Conservation (phyloP, 1,284 basidiomycete genomes). For the Austropuccinia psidii region DNA sequence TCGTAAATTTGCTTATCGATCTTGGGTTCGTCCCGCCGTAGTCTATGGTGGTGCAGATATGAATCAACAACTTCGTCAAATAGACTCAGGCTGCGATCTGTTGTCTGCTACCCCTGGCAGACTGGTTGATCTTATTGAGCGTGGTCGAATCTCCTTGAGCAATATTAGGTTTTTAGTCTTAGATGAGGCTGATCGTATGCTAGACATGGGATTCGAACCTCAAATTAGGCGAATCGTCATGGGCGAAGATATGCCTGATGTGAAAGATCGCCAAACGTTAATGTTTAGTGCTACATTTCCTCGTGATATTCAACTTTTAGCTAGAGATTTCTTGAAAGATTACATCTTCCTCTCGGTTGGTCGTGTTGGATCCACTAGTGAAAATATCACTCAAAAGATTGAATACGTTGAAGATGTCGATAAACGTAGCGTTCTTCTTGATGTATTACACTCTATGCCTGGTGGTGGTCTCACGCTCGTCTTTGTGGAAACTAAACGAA, state of each 20-base stretch:
- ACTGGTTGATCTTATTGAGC: constrained; percentile 96
- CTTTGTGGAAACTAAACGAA: constrained; percentile 98
- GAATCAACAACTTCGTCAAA: constrained; percentile 81
- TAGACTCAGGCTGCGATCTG: constrained; percentile 95
- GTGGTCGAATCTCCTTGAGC: constrained; percentile 88
- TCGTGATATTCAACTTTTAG: constrained; percentile 73
- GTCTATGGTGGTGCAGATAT: constrained; percentile 99
- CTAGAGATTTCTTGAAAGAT: constrained; percentile 49
- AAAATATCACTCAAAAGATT: constrained; percentile 97
- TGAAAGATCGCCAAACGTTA: constrained; percentile 87
- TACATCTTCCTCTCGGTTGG: constrained; percentile 99
- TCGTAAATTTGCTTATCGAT: constrained; percentile 97
- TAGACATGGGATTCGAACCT: constrained; percentile 99
- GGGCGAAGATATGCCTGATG: constrained; percentile 94
- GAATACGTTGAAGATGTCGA: constrained; percentile 97
- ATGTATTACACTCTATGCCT: constrained; percentile 73
- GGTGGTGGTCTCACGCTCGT: constrained; percentile 77
- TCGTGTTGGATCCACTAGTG: constrained; percentile 94
- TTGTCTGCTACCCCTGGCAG: constrained; percentile 97
- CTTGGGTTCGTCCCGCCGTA: constrained; percentile 97
- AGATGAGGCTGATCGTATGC: constrained; percentile 99
- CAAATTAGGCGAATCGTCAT: constrained; percentile 98
- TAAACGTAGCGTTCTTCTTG: constrained; percentile 93
- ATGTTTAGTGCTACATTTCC: constrained; percentile 99
- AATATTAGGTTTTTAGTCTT: constrained; percentile 98